Conservation (phyloP, 1,284 basidiomycete species). For the Malassezia equina region DNA sequence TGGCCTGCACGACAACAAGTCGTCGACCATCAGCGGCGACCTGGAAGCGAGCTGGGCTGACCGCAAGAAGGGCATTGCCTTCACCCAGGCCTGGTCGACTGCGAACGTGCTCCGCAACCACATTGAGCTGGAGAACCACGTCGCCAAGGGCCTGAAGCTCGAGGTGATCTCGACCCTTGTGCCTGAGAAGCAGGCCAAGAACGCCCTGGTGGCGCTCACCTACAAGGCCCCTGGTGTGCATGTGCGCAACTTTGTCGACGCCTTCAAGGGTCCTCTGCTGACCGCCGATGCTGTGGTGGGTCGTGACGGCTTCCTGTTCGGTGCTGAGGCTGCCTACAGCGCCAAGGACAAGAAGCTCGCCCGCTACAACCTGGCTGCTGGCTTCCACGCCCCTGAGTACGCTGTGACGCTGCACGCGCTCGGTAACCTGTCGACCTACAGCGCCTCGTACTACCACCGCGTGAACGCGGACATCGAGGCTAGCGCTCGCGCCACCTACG, state of each 20-base stretch:
- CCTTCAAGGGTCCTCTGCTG: slow-evolving; percentile 97
- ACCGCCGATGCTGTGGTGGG: slow-evolving; percentile 80
- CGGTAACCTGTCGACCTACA: slow-evolving; percentile 86
- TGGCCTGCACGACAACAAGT: slow-evolving; percentile 46
- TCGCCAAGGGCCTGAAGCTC: slow-evolving; percentile 91
- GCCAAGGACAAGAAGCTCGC: slow-evolving; percentile 84
- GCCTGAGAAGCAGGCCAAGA: slow-evolving; percentile 62
- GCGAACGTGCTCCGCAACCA: slow-evolving; percentile 76
- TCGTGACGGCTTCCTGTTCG: slow-evolving; percentile 92
- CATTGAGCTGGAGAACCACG: slow-evolving; percentile 93
- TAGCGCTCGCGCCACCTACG: slow-evolving; percentile 78
- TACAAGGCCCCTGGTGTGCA: slow-evolving; percentile 97
- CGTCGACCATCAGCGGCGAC: slow-evolving; percentile 45
- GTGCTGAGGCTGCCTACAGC: slow-evolving; percentile 93
- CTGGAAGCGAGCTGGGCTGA: slow-evolving; percentile 48
- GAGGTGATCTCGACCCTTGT: slow-evolving; percentile 75
- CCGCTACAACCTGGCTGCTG: slow-evolving; percentile 81
- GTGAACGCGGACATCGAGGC: slow-evolving; percentile 90
- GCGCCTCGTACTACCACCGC: slow-evolving; percentile 97
- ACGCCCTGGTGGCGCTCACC: slow-evolving; percentile 66
- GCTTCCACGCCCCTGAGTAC: slow-evolving; percentile 93
- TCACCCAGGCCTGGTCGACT: slow-evolving; percentile 64
- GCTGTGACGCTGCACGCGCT: slow-evolving; percentile 88
- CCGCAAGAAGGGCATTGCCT: slow-evolving; percentile 44
- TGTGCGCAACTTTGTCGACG: slow-evolving; percentile 78